A percentile compares a stretch with the other conserved stretches of the same genome.
Conservation (phyloP, 2,329 filamentous ascomycete genomes). For the Magnaporthiopsis incrustans region DNA sequence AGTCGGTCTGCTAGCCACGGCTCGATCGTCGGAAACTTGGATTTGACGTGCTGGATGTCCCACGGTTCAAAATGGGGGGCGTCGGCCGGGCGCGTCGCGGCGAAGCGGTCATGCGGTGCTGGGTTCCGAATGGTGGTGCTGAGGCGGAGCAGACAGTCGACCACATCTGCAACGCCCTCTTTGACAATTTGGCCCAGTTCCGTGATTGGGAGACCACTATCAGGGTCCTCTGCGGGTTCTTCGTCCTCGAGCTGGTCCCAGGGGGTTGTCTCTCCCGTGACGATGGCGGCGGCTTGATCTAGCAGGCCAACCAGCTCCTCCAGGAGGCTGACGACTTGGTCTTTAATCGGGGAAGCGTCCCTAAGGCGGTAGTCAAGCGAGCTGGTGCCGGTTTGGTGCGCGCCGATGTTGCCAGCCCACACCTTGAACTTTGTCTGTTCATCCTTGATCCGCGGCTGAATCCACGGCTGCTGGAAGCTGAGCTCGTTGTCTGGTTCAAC, state of each 20-base stretch:
- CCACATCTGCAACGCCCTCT: neutral
- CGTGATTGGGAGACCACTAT: neutral
- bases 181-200: neutral
- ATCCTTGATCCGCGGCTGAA: constrained; percentile 1
- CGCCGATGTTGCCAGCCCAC: constrained; percentile 16
- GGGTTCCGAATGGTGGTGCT: too few species aligned
- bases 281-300: too few species aligned
- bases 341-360: too few species aligned
- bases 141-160: constrained; percentile 3
- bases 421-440: constrained; percentile 13
- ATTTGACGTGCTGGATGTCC: constrained; percentile 19
- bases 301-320: too few species aligned
- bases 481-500: too few species aligned
- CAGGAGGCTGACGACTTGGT: too few species aligned
- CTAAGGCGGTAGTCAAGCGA: constrained; percentile 14
- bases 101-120: too few species aligned
- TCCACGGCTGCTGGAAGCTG: too few species aligned
- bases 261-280: constrained; percentile 6
- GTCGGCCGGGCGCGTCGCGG: constrained; percentile 6
- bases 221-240: neutral
- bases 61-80: constrained; percentile 16
- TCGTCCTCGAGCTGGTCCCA: constrained; percentile 12
- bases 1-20: constrained; percentile 14
- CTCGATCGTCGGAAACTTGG: constrained; percentile 21
- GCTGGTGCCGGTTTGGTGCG: constrained; percentile 12